A percentile compares a stretch with the other conserved stretches of the same genome.
Evolutionary conservation across 2,329 filamentous ascomycete species (phyloP).

Genomic region (Penicillium nordicum): DNA sequence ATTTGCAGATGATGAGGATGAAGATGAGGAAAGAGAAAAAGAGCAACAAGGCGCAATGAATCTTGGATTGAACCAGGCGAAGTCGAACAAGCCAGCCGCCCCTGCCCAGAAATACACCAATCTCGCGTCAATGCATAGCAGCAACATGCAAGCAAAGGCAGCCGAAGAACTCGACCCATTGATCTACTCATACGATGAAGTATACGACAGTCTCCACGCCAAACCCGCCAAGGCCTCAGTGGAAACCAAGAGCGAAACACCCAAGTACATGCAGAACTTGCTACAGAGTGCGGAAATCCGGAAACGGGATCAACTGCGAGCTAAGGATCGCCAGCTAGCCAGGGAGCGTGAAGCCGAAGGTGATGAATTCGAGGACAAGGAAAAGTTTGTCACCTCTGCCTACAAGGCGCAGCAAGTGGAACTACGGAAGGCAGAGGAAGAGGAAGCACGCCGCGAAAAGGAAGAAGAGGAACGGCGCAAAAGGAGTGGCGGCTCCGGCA

Average conservation of each 20-base stretch:
- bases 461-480: slow-evolving; percentile 51
- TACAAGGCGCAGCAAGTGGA: slow-evolving; percentile 65
- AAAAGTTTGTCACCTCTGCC: slow-evolving; percentile 63
- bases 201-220: slow-evolving; percentile 49
- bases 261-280: slow-evolving; percentile 61
- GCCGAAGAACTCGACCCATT: slow-evolving; percentile 46
- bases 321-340: slow-evolving; percentile 58
- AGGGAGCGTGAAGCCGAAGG: slow-evolving; percentile 62
- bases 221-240: slow-evolving; percentile 31
- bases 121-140: slow-evolving; percentile 46
- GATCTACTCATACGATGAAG: slow-evolving; percentile 50
- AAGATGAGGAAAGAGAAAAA: slow-evolving; percentile 24
- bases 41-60: slow-evolving; percentile 17
- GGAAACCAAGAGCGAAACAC: slow-evolving; percentile 31
- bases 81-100: slow-evolving; percentile 13
- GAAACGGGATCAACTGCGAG: slow-evolving; percentile 61
- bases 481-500: slow-evolving; percentile 50
- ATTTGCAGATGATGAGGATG: slow-evolving; percentile 38
- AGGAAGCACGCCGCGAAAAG: slow-evolving; percentile 53
- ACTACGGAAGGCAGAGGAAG: slow-evolving; percentile 54
- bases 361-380: slow-evolving; percentile 64
- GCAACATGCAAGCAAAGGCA: slow-evolving; percentile 43
- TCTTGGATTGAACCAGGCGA: slow-evolving; percentile 25
- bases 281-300: slow-evolving; percentile 59
- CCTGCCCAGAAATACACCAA: slow-evolving; percentile 40